A percentile compares a stretch with the other conserved stretches of the same genome.
Conservation (phyloP, 2,329 filamentous ascomycete genomes). For the Teratosphaeria gauchensis region DNA sequence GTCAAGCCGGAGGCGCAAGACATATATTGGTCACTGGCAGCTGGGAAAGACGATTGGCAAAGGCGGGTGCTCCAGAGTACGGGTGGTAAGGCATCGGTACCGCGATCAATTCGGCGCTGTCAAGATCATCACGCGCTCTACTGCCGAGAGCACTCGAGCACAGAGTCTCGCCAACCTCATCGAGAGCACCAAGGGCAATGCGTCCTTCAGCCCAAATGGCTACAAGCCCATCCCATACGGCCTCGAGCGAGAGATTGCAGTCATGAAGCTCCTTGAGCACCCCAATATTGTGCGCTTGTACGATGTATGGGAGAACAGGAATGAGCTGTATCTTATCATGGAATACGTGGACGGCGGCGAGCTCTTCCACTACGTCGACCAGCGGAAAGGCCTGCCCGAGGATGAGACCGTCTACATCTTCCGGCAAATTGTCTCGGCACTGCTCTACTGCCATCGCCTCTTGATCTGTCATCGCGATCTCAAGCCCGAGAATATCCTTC, state of each 20-base stretch:
- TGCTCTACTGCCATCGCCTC: conserved; percentile 87
- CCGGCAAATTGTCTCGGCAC: conserved; percentile 82
- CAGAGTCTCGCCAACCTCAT: conserved; percentile 79
- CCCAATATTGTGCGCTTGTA: conserved; percentile 89
- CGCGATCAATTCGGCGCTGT: conserved; percentile 79
- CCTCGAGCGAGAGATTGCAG: conserved; percentile 88
- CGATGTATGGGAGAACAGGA: conserved; percentile 95
- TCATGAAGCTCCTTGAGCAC: conserved; percentile 93
- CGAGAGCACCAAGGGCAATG: conserved; percentile 49
- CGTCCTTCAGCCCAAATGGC: conserved; percentile 12
- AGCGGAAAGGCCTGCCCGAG: conserved; percentile 64
- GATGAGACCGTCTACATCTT: conserved; percentile 76
- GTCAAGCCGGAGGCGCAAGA: conserved; percentile 43
- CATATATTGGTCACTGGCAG: conserved; percentile 87
- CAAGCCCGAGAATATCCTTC: conserved; percentile 92
- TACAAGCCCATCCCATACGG: conserved; percentile 54
- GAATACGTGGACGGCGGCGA: conserved; percentile 83
- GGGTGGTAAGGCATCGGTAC: conserved; percentile 66
- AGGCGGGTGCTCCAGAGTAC: conserved; percentile 80
- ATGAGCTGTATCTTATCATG: conserved; percentile 88
- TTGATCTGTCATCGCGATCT: conserved; percentile 94
- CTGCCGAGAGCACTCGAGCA: conserved; percentile 70
- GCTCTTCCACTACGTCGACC: conserved; percentile 76
- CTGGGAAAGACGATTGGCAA: conserved; percentile 81
- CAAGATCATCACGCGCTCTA: conserved; percentile 83